Conservation (phyloP, 1,139 yeast species). For the Taphrina flavorubra region DNA sequence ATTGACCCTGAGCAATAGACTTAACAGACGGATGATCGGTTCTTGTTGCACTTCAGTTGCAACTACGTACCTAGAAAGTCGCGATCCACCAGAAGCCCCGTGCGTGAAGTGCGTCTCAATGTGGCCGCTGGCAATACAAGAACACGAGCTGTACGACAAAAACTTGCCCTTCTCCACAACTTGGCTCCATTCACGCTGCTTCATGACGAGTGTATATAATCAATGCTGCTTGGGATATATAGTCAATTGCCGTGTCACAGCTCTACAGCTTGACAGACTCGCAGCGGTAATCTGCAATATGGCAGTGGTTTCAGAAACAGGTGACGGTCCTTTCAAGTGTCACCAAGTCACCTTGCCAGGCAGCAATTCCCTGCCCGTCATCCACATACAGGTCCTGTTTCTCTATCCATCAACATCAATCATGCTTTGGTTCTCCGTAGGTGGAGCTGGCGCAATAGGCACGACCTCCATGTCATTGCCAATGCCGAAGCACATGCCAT, state of each 20-base stretch:
- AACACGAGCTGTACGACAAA: background rate
- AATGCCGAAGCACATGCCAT: constrained; percentile 17
- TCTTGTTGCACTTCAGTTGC: no score
- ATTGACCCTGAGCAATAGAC: no score
- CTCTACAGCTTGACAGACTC: no score
- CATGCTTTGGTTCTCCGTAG: constrained; percentile 40
- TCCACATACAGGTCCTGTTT: constrained; percentile 27
- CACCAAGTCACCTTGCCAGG: constrained; percentile 26
- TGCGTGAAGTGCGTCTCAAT: background rate
- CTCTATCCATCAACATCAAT: constrained; percentile 40
- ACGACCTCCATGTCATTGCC: constrained; percentile 37
- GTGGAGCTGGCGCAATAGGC: constrained; percentile 9
- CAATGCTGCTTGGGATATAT: no score
- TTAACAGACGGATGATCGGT: no score
- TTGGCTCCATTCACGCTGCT: no score
- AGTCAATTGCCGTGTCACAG: no score
- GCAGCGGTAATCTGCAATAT: background rate
- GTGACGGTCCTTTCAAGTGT: constrained; percentile 11
- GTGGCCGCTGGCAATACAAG: background rate
- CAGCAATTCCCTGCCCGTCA: constrained; percentile 6
- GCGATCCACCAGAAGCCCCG: background rate
- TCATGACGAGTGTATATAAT: no score
- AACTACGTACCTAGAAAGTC: background rate
- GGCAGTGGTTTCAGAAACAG: background rate
- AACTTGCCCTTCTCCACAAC: no score